phyloP scores from a whole-genome alignment of 495 filamentous ascomycete genomes.

The Aspergillus coremiiformis region DNA sequence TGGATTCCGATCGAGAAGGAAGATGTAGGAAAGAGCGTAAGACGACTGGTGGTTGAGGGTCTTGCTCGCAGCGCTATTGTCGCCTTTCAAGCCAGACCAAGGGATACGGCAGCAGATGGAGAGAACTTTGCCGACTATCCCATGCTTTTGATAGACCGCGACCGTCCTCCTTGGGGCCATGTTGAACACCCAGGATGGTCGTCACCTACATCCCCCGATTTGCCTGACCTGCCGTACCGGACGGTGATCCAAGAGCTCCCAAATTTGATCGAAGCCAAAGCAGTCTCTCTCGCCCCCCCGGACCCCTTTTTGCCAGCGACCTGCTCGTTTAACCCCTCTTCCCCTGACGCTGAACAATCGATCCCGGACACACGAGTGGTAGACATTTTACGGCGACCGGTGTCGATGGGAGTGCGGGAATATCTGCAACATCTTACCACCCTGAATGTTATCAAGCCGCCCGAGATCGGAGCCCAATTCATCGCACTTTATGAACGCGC shows the following conservation, averaged over 20 bases:
- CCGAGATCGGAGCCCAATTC: slow-evolving; percentile 54
- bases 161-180: slow-evolving; percentile 62
- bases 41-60: slow-evolving; percentile 63
- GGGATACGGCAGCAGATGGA: slow-evolving; percentile 34
- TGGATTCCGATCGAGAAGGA: slow-evolving; percentile 79
- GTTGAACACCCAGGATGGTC: slow-evolving; percentile 88
- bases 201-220: slow-evolving; percentile 61
- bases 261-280: slow-evolving; percentile 88
- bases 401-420: slow-evolving; percentile 68
- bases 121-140: slow-evolving; percentile 25
- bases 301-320: slow-evolving; percentile 37
- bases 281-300: slow-evolving; percentile 68
- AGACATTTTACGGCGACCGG: slow-evolving; percentile 61
- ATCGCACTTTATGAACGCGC: slow-evolving; percentile 72
- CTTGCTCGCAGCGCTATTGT: slow-evolving; percentile 72
- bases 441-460: slow-evolving; percentile 55
- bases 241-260: slow-evolving; percentile 81
- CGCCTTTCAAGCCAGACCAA: slow-evolving; percentile 68
- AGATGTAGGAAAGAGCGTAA: slow-evolving; percentile 59
- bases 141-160: slow-evolving; percentile 27
- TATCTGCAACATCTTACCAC: slow-evolving; percentile 67
- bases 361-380: slow-evolving; percentile 56
- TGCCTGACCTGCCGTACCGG: slow-evolving; percentile 72
- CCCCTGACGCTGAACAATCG: slow-evolving; percentile 14
- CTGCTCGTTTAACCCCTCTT: slow-evolving; percentile 25